Evolutionary conservation across 208 protist genomes (phyloP), one percentile per base, ranked within the genome.

Genomic region (Leishmania tropica): DNA sequence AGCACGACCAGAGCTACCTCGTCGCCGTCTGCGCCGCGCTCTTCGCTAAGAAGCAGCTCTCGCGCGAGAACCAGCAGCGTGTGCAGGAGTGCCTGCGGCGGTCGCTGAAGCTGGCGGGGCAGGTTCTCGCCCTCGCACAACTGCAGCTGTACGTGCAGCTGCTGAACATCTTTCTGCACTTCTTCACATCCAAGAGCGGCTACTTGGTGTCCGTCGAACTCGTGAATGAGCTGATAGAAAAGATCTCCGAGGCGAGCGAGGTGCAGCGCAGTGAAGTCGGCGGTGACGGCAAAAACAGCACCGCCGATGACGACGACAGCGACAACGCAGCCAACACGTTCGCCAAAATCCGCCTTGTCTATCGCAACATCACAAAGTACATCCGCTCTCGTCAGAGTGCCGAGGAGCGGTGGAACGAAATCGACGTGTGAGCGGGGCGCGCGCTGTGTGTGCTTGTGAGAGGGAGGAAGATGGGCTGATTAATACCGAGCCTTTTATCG

Each of bases 61-160:
- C 90, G 35, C 80, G 85, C 48, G 90, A 93, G 67, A 92, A 94
- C 40, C 90, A 93, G 28, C 80, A 93, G 40, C 89, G 91, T 89
- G 98, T 88, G 73, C 65, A 98, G 81, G 96, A 99, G 84, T 99
- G 97, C 83, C 80, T 99, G 68, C 90, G 98, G 86, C 90, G 98
- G 28, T 80, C 96, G 21, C 78, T 99, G 65, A 98, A 99, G 86
- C 92, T 99, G 78, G 95, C 98, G 0, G 91, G 98, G 58, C 89
- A 94, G 62, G 95, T 94, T n/a, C 87, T 91, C 73, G 56, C 87
- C 11, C 73, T 87, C 17, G 88, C 96, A 62, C 92, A 98, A 77
- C 87, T 97, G 15, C 76, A 91, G 11, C 90, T 99, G 37, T 99
- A 99, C 92, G 95, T 99, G 70, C 97, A 99, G 37, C 96, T 99